Evolutionary conservation across 441 rosid genomes (phyloP), one percentile per base, ranked within the genome.

Genomic region (Aquilaria agallochum): DNA sequence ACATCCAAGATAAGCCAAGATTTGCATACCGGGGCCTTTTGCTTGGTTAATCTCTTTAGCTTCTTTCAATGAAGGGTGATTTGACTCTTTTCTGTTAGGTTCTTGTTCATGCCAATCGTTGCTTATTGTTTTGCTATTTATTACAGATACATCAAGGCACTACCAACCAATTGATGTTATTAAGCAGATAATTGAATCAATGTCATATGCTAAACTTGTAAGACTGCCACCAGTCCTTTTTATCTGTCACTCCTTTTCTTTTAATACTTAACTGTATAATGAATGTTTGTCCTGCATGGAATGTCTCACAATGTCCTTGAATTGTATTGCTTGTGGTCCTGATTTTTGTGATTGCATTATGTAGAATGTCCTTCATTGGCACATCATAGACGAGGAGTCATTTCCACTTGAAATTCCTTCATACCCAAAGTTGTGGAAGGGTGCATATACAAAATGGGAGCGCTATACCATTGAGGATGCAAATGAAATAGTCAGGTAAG

Each of bases 351-450:
- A 72, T 80, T 79, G 51, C 75, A 60, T 72, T 76, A 65, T 59
- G 79, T 87, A 95, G 99, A 95, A 95, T 72, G 97, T 91, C 62
- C 78, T 95, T 73, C 99, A 95, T 77, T 95, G 99, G 99, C 99
- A 95, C 82, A 87, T 95, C 63, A 86, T 91, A 64, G 97, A 91
- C 12, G 91, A 89, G 68, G 58, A 95, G 75, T 82, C 99, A 60
- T 95, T 95, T 82, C 97, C 99, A 67, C 62, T 95, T 27, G 97
- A 95, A 70, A 80, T 81, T 33, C 99, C 99, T 44, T 59, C 95
- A 56, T 86, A 80, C 80, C 94, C 96, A 70, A 84, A 86, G 55
- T 62, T 95, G 74, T 95, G 99, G 96, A 79, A 85, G 74, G 96
- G 97, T 72, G 81, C 99, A 40, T 95, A 95, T 71, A 70, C 96